Conservation (phyloP, 768 basidiomycete genomes). For the Mycena epipterygia region DNA sequence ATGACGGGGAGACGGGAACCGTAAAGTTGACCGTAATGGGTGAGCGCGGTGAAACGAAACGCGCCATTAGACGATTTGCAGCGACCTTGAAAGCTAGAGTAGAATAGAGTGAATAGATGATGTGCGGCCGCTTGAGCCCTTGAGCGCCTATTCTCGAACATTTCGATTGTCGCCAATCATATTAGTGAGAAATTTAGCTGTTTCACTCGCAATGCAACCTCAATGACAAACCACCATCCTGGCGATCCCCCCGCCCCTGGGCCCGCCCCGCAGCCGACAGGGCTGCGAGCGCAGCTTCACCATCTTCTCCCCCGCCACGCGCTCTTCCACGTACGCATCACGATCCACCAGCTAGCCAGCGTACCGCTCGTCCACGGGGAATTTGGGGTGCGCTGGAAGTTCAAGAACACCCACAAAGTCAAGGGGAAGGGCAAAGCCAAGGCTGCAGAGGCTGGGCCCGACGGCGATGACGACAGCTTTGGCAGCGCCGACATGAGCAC, state of each 20-base stretch:
- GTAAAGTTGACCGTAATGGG: slow-evolving; percentile 92
- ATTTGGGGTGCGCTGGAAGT: slow-evolving; percentile 80
- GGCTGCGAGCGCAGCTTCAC: slow-evolving; percentile 67
- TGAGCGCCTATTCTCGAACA: no score
- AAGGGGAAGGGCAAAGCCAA: slow-evolving; percentile 46
- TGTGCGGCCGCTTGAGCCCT: no score
- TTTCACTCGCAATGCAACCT: not conserved
- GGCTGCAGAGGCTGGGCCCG: slow-evolving; percentile 16
- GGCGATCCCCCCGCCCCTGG: not conserved
- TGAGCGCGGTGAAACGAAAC: slow-evolving; percentile 82
- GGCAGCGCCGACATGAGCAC: slow-evolving; percentile 27
- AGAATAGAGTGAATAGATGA: slow-evolving; percentile 30
- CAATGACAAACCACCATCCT: not conserved
- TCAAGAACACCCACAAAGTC: slow-evolving; percentile 64
- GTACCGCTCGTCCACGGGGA: slow-evolving; percentile 81
- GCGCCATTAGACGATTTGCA: slow-evolving; percentile 69
- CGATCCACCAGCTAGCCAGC: slow-evolving; percentile 77
- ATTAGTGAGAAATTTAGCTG: no score
- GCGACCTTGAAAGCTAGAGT: slow-evolving; percentile 54
- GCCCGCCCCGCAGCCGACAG: slow-evolving; percentile 5
- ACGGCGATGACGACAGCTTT: slow-evolving; percentile 19
- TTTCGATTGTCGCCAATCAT: no score
- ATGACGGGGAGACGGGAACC: slow-evolving; percentile 47
- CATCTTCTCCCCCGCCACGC: slow-evolving; percentile 77
- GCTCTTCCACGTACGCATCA: slow-evolving; percentile 72